Percentiles rank a stretch among this genome's conserved stretches.
These are phyloP conservation scores for Linum trigynum DNA, from an alignment of 345 rosid species.

Conservation along the genomic window DNA sequence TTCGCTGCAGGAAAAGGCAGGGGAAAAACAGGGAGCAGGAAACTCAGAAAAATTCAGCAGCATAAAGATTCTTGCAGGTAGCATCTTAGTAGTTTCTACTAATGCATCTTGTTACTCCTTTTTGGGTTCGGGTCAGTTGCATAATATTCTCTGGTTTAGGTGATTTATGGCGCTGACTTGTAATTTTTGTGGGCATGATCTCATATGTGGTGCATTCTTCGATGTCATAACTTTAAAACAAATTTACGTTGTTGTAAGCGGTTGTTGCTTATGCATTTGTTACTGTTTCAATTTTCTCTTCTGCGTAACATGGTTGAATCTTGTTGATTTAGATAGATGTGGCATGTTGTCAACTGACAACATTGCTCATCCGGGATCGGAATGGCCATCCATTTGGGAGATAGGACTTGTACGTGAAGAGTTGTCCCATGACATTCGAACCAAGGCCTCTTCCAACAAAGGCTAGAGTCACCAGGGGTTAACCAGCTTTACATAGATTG, in stretches of 20 bases:
- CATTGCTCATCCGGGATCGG: too few species aligned
- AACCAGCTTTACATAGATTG: neutral
- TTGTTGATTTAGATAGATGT: too few species aligned
- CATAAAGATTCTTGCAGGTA: neutral
- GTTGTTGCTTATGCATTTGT: neutral
- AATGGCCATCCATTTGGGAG: too few species aligned
- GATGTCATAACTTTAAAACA: neutral
- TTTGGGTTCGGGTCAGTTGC: neutral
- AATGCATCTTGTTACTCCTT: neutral
- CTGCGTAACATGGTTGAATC: neutral
- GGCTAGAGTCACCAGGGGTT: neutral
- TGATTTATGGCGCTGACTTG: neutral
- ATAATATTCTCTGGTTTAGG: neutral
- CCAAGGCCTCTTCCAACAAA: too few species aligned
- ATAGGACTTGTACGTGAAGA: too few species aligned
- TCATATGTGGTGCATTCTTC: neutral
- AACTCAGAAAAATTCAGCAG: neutral
- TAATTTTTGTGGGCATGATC: neutral
- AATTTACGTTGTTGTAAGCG: neutral
- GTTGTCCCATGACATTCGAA: too few species aligned
- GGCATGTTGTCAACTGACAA: too few species aligned
- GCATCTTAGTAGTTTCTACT: neutral
- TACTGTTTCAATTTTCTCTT: neutral
- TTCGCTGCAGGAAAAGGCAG: neutral
- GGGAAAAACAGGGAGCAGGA: neutral